Evolutionary conservation across 139 green algal genomes (phyloP).

Genomic region (Asterochloris erici): DNA sequence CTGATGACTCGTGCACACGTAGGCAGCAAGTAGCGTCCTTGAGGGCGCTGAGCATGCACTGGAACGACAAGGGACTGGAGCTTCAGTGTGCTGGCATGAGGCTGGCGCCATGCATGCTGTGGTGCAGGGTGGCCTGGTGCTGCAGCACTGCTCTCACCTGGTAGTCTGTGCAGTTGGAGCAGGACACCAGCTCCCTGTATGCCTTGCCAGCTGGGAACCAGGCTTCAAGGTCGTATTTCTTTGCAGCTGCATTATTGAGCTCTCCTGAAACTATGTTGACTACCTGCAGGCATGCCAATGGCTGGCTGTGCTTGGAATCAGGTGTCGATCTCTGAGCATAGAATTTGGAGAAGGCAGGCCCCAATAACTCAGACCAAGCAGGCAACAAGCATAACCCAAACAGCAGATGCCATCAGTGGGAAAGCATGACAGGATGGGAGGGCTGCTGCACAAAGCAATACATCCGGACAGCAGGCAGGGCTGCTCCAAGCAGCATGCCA

Average conservation of each 20-base stretch:
- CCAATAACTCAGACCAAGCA: no score
- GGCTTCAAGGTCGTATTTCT: constrained; percentile 99
- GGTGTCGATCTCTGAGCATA: no score
- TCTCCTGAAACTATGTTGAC: constrained; percentile 98
- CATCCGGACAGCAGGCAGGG: not conserved
- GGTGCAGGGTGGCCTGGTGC: no score
- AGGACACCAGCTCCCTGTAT: constrained; percentile 96
- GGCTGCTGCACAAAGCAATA: no score
- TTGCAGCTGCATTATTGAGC: constrained; percentile 97
- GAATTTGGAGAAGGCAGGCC: no score
- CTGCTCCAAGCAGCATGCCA: no score
- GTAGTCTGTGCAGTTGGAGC: constrained; percentile 97
- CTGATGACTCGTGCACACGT: not conserved
- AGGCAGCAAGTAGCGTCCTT: not conserved
- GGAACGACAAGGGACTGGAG: not conserved
- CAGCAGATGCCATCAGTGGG: no score
- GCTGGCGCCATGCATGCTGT: not conserved
- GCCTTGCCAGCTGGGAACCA: constrained; percentile 94
- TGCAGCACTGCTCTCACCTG: constrained; percentile 44
- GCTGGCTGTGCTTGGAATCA: no score
- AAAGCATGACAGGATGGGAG: no score
- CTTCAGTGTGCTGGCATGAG: not conserved
- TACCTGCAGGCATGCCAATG: constrained; percentile 42
- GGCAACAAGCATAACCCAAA: no score
- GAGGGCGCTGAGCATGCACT: not conserved